Percentiles rank a stretch among this genome's conserved stretches.
phyloP scores from a whole-genome alignment of 164 flowering plant species.

The Berberis thunbergii region DNA sequence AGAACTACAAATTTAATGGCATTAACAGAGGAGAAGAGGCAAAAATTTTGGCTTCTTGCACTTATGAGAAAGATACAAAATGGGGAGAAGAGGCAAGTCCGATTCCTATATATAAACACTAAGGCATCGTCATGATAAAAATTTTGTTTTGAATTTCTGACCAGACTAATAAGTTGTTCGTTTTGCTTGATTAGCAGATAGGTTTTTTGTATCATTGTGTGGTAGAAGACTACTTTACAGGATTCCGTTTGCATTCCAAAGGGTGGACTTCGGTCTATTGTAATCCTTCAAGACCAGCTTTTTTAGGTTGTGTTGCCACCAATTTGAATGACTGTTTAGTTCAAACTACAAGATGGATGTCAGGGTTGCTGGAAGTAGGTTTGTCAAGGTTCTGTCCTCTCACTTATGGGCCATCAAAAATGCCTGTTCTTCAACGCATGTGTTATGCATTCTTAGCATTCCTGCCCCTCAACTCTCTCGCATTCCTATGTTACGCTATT shows the following conservation, averaged over 20 bases:
- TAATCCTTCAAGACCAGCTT: conserved; percentile 3
- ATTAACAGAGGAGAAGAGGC: conserved; percentile 13
- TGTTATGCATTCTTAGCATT: neutral
- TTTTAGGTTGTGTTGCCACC: neutral
- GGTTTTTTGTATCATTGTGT: conserved; percentile 35
- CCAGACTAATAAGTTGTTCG: neutral
- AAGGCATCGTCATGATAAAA: neutral
- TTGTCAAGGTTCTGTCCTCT: conserved; percentile 1
- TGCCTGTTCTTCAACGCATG: neutral
- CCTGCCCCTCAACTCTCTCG: neutral
- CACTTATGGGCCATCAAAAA: neutral
- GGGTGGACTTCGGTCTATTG: conserved; percentile 3
- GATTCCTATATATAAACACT: neutral
- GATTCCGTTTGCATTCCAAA: conserved; percentile 18
- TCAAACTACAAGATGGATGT: neutral
- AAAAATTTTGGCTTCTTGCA: conserved; percentile 30
- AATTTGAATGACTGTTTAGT: conserved; percentile 1
- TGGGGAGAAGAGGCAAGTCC: conserved; percentile 42
- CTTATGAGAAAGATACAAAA: conserved; percentile 28
- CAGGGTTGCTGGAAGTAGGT: neutral
- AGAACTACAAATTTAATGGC: neutral
- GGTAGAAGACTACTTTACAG: conserved; percentile 42
- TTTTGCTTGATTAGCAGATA: conserved; percentile 18
- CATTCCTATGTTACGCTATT: neutral
- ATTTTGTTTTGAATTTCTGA: neutral